Conservation (phyloP, 192 early-diverging fungal species). For the Coemansia sp. region DNA sequence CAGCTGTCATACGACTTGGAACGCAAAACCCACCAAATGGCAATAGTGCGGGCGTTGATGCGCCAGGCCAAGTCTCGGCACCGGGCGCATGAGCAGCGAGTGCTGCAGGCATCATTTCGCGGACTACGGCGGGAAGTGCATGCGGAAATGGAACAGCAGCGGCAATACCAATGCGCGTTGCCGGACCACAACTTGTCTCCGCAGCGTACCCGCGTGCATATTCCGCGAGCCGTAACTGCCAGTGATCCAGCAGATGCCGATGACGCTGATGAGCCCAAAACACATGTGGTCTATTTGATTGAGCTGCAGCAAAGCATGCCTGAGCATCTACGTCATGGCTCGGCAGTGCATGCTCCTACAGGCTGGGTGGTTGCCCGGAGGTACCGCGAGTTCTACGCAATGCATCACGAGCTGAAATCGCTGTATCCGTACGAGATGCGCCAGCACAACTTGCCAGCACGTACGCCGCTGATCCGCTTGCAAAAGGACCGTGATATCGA, state of each 20-base stretch:
- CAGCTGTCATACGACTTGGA: constrained; percentile 57
- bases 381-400: constrained; percentile 80
- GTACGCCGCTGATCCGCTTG: constrained; percentile 67
- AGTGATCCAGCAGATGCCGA: not conserved
- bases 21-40: constrained; percentile 61
- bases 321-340: constrained; percentile 19
- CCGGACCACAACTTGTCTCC: constrained; percentile 63
- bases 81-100: constrained; percentile 61
- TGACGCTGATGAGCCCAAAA: constrained; percentile 1
- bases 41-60: constrained; percentile 65
- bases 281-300: constrained; percentile 55
- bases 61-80: constrained; percentile 56
- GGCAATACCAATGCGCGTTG: constrained; percentile 58
- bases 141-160: constrained; percentile 61
- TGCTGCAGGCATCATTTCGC: constrained; percentile 60
- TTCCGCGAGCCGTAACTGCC: constrained; percentile 34
- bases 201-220: constrained; percentile 38
- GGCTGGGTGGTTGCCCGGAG: constrained; percentile 77
- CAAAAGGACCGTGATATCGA: constrained; percentile 67
- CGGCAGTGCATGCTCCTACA: constrained; percentile 11
- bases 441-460: constrained; percentile 69
- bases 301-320: constrained; percentile 62
- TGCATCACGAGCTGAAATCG: constrained; percentile 70
- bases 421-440: constrained; percentile 58
- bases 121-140: constrained; percentile 59